These are phyloP conservation scores for Xylariaceae sp. DNA, from an alignment of 2,329 filamentous ascomycete species.

Conservation along the genomic window DNA sequence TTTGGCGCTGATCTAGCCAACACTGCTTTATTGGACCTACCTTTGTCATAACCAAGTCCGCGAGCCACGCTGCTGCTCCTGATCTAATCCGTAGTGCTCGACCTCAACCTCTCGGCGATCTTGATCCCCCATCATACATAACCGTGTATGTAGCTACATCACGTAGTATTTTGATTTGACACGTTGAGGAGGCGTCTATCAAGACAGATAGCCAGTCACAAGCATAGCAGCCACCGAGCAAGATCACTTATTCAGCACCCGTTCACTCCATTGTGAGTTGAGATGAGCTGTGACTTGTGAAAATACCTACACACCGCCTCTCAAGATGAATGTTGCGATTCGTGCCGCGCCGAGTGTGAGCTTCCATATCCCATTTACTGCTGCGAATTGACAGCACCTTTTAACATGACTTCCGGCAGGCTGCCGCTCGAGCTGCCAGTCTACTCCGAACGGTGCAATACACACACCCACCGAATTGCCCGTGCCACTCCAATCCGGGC, in stretches of 20 bases:
- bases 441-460: conserved; percentile 87
- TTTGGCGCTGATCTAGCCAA: no score
- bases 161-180: no score
- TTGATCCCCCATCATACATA: no score
- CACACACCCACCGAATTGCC: conserved; percentile 80
- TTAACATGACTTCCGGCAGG: conserved; percentile 36
- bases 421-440: conserved; percentile 61
- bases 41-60: no score
- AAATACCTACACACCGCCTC: background rate
- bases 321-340: conserved; percentile 33
- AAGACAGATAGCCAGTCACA: background rate
- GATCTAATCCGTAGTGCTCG: no score
- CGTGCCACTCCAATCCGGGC: conserved; percentile 85
- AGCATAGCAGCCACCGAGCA: background rate
- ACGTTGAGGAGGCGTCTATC: no score
- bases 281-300: background rate
- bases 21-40: no score
- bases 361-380: conserved; percentile 7
- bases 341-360: conserved; percentile 37
- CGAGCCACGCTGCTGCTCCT: no score
- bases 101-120: no score
- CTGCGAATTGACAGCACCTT: background rate
- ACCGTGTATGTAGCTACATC: no score
- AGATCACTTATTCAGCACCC: background rate
- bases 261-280: background rate